These are phyloP conservation scores for Phytophthora palmivora DNA, from an alignment of 352 stramenopile genomes.

Conservation along the genomic window DNA sequence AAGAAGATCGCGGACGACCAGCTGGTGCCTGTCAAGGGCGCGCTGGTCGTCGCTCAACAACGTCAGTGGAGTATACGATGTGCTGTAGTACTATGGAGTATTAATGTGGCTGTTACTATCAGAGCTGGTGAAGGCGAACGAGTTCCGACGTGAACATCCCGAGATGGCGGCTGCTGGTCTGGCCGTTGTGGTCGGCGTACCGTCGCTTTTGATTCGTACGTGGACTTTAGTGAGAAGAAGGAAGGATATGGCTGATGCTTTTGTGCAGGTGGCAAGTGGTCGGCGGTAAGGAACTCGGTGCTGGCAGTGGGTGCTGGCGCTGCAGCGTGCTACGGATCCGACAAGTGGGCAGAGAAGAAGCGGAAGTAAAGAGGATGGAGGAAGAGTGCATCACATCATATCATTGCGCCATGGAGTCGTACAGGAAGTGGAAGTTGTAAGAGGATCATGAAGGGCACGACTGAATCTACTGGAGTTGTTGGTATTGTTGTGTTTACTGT, in stretches of 20 bases:
- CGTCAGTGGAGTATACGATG: conserved; percentile 34
- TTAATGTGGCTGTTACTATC: conserved; percentile 12
- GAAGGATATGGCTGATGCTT: conserved; percentile 1
- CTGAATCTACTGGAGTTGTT: conserved; percentile 14
- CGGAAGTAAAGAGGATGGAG: conserved; percentile 36
- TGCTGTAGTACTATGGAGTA: conserved; percentile 4
- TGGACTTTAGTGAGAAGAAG: conserved; percentile 14
- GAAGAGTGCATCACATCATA: conserved; percentile 28
- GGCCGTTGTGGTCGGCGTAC: conserved; percentile 60
- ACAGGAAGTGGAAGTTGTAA: conserved; percentile 32
- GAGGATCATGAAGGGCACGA: conserved; percentile 26
- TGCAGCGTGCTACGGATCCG: conserved; percentile 59
- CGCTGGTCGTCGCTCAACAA: conserved; percentile 48
- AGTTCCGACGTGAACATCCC: conserved; percentile 77
- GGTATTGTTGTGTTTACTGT: conserved; percentile 6
- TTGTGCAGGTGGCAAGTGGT: conserved; percentile 65
- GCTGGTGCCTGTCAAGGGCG: conserved; percentile 64
- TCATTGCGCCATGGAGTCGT: conserved; percentile 13
- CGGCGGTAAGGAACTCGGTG: conserved; percentile 67
- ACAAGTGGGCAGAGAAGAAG: conserved; percentile 69
- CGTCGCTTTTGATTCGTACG: conserved; percentile 75
- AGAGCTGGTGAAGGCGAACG: conserved; percentile 80
- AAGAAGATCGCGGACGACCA: conserved; percentile 66
- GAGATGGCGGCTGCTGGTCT: conserved; percentile 66
- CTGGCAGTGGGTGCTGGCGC: conserved; percentile 66